A percentile compares a stretch with the other conserved stretches of the same genome.
phyloP scores from a whole-genome alignment of 1,139 yeast genomes.

The Debaryomycetaceae sp. region DNA sequence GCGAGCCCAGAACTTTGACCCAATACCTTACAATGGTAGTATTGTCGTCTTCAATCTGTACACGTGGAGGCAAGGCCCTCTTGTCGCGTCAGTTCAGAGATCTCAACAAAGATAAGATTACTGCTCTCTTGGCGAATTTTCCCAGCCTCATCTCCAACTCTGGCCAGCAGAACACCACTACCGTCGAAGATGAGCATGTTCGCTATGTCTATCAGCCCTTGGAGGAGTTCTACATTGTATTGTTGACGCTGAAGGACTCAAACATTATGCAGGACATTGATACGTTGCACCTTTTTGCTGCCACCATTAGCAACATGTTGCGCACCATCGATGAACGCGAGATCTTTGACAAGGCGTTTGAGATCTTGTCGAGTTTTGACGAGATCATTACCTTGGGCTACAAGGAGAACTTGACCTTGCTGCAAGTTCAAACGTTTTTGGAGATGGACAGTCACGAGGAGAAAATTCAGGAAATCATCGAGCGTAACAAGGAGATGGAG shows the following conservation, averaged over 20 bases:
- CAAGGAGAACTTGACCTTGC: slow-evolving; percentile 77
- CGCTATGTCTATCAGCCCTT: slow-evolving; percentile 95
- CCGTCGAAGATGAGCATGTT: slow-evolving; percentile 88
- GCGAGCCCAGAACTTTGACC: too few relatives aligned
- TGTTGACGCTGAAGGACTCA: slow-evolving; percentile 87
- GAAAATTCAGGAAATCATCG: slow-evolving; percentile 95
- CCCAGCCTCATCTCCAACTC: slow-evolving; percentile 72
- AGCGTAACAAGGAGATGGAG: slow-evolving; percentile 92
- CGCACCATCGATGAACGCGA: slow-evolving; percentile 78
- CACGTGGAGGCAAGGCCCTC: slow-evolving; percentile 92
- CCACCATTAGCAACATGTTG: slow-evolving; percentile 72
- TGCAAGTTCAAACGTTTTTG: slow-evolving; percentile 84
- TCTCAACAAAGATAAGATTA: slow-evolving; percentile 77
- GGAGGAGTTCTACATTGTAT: slow-evolving; percentile 87
- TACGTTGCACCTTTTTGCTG: slow-evolving; percentile 81
- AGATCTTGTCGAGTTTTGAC: slow-evolving; percentile 86
- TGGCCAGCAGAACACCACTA: slow-evolving; percentile 84
- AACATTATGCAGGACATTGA: slow-evolving; percentile 94
- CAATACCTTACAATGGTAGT: slow-evolving; percentile 40
- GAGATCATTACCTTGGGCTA: slow-evolving; percentile 89
- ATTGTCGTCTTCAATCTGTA: slow-evolving; percentile 91
- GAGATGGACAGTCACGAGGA: slow-evolving; percentile 99
- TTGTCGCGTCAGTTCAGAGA: slow-evolving; percentile 91
- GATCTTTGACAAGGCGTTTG: slow-evolving; percentile 80
- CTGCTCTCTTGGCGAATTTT: slow-evolving; percentile 80